Evolutionary conservation across 345 rosid genomes (phyloP).

Genomic region (Aquilaria sinensis): DNA sequence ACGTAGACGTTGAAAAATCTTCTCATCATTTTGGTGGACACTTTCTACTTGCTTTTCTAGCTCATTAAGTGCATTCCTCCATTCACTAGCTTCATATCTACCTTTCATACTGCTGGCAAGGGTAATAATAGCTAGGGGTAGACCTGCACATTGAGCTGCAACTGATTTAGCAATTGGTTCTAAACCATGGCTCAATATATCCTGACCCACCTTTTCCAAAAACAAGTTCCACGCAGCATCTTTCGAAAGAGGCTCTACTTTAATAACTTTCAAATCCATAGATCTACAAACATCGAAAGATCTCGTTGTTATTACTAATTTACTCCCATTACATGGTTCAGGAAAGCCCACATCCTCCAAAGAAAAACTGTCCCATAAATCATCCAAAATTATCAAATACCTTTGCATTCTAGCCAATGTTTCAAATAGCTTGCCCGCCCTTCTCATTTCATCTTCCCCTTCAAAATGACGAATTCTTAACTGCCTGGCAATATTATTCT

Average conservation of each 20-base stretch:
- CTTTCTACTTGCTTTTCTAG: constrained; percentile 1
- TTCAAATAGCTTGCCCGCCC: neutral
- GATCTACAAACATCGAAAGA: neutral
- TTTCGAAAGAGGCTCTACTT: neutral
- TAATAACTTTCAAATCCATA: neutral
- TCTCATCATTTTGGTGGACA: neutral
- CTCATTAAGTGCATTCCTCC: constrained; percentile 15
- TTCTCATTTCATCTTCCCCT: neutral
- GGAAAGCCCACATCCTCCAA: neutral
- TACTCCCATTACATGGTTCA: neutral
- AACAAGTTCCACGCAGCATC: too few relatives aligned
- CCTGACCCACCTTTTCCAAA: constrained; percentile 7
- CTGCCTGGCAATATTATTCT: too few relatives aligned
- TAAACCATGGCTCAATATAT: neutral
- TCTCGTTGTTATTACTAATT: neutral
- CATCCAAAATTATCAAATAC: neutral
- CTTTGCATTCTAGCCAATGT: neutral
- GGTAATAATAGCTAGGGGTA: neutral
- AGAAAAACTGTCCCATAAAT: neutral
- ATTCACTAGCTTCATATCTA: too few relatives aligned
- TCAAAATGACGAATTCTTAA: neutral
- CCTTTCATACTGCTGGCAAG: constrained; percentile 7
- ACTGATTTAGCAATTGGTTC: too few relatives aligned
- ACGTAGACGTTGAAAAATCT: neutral
- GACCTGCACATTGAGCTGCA: neutral